phyloP scores from a whole-genome alignment of 2,329 filamentous ascomycete species.

The Ceratocystis harringtonii region DNA sequence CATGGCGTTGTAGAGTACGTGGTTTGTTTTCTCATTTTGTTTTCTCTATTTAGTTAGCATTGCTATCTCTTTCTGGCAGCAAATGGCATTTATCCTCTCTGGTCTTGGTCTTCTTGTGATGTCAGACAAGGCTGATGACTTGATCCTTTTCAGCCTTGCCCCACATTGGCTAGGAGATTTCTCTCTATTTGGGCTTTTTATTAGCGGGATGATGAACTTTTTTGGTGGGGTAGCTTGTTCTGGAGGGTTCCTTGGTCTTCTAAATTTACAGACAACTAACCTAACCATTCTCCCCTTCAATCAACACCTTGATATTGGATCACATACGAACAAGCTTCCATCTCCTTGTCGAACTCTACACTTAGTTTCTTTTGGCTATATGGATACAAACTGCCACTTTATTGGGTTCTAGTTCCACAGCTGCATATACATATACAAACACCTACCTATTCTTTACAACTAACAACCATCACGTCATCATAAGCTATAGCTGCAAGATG shows the following conservation, averaged over 20 bases:
- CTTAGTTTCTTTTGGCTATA: background rate
- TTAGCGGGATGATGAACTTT: background rate
- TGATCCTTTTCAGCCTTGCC: background rate
- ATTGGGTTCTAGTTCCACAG: background rate
- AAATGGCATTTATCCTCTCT: background rate
- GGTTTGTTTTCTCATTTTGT: background rate
- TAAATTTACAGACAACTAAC: constrained; percentile 3
- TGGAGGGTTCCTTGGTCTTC: constrained; percentile 5
- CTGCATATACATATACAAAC: constrained; percentile 11
- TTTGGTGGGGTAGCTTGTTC: constrained; percentile 4
- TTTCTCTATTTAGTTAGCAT: background rate
- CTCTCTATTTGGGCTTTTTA: background rate
- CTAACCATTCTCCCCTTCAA: background rate
- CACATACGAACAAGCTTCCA: background rate
- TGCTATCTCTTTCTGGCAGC: background rate
- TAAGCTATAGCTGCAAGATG: constrained; percentile 26
- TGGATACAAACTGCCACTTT: background rate
- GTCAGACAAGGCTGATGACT: constrained; percentile 2
- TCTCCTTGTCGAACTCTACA: background rate
- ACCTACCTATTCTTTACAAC: constrained; percentile 14
- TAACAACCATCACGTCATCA: constrained; percentile 20
- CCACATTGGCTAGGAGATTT: background rate
- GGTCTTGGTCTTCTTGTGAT: background rate
- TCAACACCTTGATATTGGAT: background rate
- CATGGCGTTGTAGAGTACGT: constrained; percentile 9